Conservation (phyloP, 78 protist genomes). For the slime mould (Dictyostelium discoideum) region DNA sequence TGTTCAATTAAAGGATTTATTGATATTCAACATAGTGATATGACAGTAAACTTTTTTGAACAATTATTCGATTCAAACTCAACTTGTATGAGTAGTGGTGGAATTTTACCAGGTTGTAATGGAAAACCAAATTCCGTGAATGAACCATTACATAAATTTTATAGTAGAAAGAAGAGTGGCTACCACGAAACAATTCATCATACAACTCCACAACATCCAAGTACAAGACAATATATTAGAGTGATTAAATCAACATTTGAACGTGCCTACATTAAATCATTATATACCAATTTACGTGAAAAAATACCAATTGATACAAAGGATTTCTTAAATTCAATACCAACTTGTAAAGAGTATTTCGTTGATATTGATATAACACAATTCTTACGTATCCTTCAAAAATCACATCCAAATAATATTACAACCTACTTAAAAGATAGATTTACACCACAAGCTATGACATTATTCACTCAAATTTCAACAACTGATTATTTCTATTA, state of each 20-base stretch:
- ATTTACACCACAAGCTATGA: conserved; percentile 41
- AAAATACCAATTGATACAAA: conserved; percentile 43
- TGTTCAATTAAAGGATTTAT: conserved; percentile 77
- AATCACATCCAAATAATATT: conserved; percentile 44
- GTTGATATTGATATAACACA: conserved; percentile 66
- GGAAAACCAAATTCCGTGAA: neutral
- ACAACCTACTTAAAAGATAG: conserved; percentile 11
- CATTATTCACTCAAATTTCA: neutral
- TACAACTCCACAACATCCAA: conserved; percentile 70
- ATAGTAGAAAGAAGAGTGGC: conserved; percentile 25
- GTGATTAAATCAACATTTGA: conserved; percentile 29
- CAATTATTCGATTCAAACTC: neutral
- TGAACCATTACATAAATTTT: conserved; percentile 26
- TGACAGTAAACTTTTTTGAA: neutral
- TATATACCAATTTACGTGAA: conserved; percentile 53
- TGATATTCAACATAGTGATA: conserved; percentile 39
- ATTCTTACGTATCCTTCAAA: conserved; percentile 44
- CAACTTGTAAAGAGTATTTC: conserved; percentile 68
- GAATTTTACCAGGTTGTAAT: neutral
- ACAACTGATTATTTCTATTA: conserved; percentile 40
- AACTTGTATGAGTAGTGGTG: neutral
- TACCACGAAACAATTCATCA: conserved; percentile 67
- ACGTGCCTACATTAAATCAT: conserved; percentile 35
- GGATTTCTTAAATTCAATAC: conserved; percentile 16
- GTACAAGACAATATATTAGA: conserved; percentile 60